Base-by-base conservation (phyloP, 202 grass and related monocot genomes). In the Setaria viridis region DNA sequence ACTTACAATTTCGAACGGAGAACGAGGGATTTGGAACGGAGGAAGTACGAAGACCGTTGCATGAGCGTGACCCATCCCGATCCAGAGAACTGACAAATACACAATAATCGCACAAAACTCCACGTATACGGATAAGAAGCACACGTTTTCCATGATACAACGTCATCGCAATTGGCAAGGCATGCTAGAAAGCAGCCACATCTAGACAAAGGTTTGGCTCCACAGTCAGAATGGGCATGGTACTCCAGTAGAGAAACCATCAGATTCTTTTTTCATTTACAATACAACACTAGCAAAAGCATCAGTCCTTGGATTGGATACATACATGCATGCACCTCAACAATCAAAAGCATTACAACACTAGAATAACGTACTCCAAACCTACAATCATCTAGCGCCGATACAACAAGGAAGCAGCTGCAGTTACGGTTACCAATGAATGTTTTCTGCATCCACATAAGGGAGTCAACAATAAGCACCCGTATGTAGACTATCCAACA, bases 401-500 rank as follows among this genome's bases (percentile, higher is more conserved):
- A 32, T 82, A 78, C 55, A 77, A 78, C 53, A 70, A 70, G 19
- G 53, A 84, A 70, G 64, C 17, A 7, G 0, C 21, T 10, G 2
- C 43, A 80, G 70, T 64, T 77, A 84, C 9, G 48, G 63, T 76
- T 85, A 87, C 17, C 57, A 71, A 88, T 42, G 39, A 78, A 67
- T 49, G 59, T 32, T 34, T 33, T 74, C 32, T 37, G 72, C 72
- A 7, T 55, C 72, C 34, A 74, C 72, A 74, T 1, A 35, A 50
- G 49, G 72, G 70, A 50, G 49, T 74, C 72, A 6, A 74, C 72
- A 74, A 74, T 74, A 74, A 35, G 72, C 81, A 84, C 62, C 53
- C 42, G 50, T 45, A 87, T 73, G 76, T 77, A 84, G 89, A 66
- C 74, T 41, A 84, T 86, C 34, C 87, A 93, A 93, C 60, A 85